These are phyloP conservation scores for Rhizopogon roseolus DNA, from an alignment of 768 basidiomycete genomes.

Conservation along the genomic window DNA sequence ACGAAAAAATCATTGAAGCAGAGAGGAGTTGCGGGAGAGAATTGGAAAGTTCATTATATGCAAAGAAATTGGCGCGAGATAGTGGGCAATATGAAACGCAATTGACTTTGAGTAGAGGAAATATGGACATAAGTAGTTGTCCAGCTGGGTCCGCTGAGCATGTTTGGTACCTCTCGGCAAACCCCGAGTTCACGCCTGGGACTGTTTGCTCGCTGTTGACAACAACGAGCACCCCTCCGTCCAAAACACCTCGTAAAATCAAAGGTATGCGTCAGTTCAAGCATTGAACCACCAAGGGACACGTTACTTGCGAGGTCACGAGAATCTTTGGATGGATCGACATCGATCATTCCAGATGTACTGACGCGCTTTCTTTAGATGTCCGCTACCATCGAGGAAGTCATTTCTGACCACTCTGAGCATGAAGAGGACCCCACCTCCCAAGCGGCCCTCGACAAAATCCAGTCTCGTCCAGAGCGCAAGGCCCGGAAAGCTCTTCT, in stretches of 20 bases:
- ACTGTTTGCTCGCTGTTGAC: constrained; percentile 23
- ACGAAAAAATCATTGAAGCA: background rate
- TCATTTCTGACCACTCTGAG: constrained; percentile 75
- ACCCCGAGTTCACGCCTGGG: constrained; percentile 10
- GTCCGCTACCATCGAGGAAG: constrained; percentile 83
- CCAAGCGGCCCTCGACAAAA: constrained; percentile 82
- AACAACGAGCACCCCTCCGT: constrained; percentile 28
- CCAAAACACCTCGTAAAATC: constrained; percentile 8
- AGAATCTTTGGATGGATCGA: constrained; percentile 24
- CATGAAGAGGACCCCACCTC: constrained; percentile 83
- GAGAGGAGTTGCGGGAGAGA: background rate
- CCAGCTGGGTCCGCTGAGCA: no score
- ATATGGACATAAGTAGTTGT: no score
- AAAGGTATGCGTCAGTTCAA: constrained; percentile 14
- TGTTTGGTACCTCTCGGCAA: constrained; percentile 19
- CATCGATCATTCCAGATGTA: constrained; percentile 22
- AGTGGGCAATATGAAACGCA: no score
- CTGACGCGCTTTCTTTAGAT: constrained; percentile 39
- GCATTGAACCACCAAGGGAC: background rate
- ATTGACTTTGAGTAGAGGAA: no score
- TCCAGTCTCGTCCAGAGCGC: constrained; percentile 91
- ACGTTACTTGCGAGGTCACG: background rate
- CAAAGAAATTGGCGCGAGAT: background rate
- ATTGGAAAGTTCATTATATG: background rate
- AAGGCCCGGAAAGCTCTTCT: constrained; percentile 94